Evolutionary conservation across 495 filamentous ascomycete genomes (phyloP).

Genomic region (Aspergillus ostianus): DNA sequence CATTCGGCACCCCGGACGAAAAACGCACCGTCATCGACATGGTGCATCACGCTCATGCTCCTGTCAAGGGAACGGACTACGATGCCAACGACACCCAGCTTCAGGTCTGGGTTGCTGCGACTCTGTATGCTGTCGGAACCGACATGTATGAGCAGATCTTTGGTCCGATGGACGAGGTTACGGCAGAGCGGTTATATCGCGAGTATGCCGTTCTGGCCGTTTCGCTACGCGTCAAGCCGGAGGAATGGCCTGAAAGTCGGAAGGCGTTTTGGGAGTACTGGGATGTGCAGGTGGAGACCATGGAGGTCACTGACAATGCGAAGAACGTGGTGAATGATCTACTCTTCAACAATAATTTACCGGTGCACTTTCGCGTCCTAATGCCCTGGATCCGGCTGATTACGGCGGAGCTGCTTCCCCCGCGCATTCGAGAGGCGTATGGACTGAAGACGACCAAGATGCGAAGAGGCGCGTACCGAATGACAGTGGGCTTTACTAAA

Average conservation of each 20-base stretch:
- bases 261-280: slow-evolving; percentile 43
- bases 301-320: slow-evolving; percentile 32
- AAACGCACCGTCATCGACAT: slow-evolving; percentile 33
- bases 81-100: slow-evolving; percentile 33
- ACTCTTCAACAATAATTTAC: slow-evolving; percentile 25
- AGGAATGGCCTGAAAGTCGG: slow-evolving; percentile 35
- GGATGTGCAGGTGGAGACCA: slow-evolving; percentile 31
- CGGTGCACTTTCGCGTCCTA: slow-evolving; percentile 21
- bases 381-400: slow-evolving; percentile 30
- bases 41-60: slow-evolving; percentile 34
- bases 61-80: slow-evolving; percentile 32
- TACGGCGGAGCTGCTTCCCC: slow-evolving; percentile 34
- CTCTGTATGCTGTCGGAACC: slow-evolving; percentile 36
- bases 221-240: slow-evolving; percentile 32
- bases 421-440: slow-evolving; percentile 28
- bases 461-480: slow-evolving; percentile 15
- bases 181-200: slow-evolving; percentile 30
- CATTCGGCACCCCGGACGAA: slow-evolving; percentile 34
- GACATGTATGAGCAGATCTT: slow-evolving; percentile 37
- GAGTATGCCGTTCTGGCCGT: slow-evolving; percentile 39
- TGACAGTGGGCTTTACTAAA: slow-evolving; percentile 22
- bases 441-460: slow-evolving; percentile 22
- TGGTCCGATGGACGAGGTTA: slow-evolving; percentile 21
- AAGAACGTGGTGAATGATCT: slow-evolving; percentile 33
- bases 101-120: slow-evolving; percentile 45